phyloP scores from a whole-genome alignment of 2,329 filamentous ascomycete species.

The Cadophora luteo-olivacea region DNA sequence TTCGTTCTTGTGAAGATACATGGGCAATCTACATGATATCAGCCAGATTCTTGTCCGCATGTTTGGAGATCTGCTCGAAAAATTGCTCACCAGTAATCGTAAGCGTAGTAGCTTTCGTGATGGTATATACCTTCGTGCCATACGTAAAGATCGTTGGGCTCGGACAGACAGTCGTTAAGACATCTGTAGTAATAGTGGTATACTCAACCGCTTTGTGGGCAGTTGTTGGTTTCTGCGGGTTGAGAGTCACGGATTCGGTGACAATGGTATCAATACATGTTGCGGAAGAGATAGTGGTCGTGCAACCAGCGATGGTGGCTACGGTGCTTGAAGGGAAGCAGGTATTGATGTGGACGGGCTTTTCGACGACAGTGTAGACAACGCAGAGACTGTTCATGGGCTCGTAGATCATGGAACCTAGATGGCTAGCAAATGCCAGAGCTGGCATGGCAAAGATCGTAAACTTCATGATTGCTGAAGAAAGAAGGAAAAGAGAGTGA shows the following conservation, averaged over 20 bases:
- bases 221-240: background rate
- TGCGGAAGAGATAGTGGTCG: slow-evolving; percentile 11
- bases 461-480: slow-evolving; percentile 11
- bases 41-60: background rate
- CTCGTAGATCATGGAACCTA: slow-evolving; percentile 9
- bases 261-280: slow-evolving; percentile 19
- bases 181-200: background rate
- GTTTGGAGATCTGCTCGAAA: too few species aligned
- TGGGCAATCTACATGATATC: slow-evolving; percentile 5
- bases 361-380: slow-evolving; percentile 16
- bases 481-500: background rate
- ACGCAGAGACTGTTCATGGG: slow-evolving; percentile 18
- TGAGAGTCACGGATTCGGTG: slow-evolving; percentile 11
- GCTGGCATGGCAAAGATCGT: background rate
- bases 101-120: slow-evolving; percentile 10
- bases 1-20: slow-evolving; percentile 15
- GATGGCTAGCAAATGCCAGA: slow-evolving; percentile 5
- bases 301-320: slow-evolving; percentile 5
- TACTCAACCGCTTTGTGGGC: background rate
- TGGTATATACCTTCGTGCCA: slow-evolving; percentile 1
- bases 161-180: background rate
- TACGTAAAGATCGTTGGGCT: background rate
- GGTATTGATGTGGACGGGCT: slow-evolving; percentile 3
- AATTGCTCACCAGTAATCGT: slow-evolving; percentile 12
- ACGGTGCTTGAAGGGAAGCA: slow-evolving; percentile 18